phyloP scores from a whole-genome alignment of 1,284 basidiomycete species.

The Rhodofomes roseus region DNA sequence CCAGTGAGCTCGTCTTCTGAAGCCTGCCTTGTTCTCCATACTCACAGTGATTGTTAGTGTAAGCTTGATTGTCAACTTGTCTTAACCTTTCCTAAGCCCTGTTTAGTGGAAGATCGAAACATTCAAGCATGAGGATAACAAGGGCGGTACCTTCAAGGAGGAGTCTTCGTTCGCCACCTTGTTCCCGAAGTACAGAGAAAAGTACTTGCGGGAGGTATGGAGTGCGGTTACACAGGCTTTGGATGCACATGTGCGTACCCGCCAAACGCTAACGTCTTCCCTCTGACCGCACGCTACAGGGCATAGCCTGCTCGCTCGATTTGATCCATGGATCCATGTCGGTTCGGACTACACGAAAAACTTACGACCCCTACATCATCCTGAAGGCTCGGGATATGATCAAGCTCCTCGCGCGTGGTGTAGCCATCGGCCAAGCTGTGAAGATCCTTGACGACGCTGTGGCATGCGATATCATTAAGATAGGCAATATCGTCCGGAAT shows the following conservation, averaged over 20 bases:
- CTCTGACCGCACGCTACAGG: conserved; percentile 40
- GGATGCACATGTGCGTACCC: conserved; percentile 66
- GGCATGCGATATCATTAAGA: conserved; percentile 98
- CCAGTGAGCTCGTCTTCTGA: conserved; percentile 64
- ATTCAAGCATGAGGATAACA: conserved; percentile 76
- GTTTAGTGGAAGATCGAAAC: conserved; percentile 85
- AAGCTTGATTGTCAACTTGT: conserved; percentile 8
- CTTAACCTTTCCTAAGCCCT: conserved; percentile 8
- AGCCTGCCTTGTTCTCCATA: conserved; percentile 4
- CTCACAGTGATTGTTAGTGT: conserved; percentile 18
- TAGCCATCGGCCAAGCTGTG: conserved; percentile 80
- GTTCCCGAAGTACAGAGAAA: conserved; percentile 98
- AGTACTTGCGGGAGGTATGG: conserved; percentile 95
- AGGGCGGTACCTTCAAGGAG: conserved; percentile 82
- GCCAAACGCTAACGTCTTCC: neutral
- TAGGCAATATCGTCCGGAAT: conserved; percentile 91
- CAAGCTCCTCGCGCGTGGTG: conserved; percentile 92
- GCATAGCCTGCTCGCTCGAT: conserved; percentile 89
- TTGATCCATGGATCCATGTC: conserved; percentile 97
- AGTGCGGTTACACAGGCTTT: conserved; percentile 86
- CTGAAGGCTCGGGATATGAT: conserved; percentile 96
- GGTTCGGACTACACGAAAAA: conserved; percentile 94
- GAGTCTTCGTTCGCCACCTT: conserved; percentile 98
- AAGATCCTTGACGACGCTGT: conserved; percentile 90
- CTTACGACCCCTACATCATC: conserved; percentile 94